Percentiles rank a stretch among this genome's conserved stretches.
Evolutionary conservation across 192 early-diverging fungal genomes (phyloP).

Genomic region (Diversispora eburnea): DNA sequence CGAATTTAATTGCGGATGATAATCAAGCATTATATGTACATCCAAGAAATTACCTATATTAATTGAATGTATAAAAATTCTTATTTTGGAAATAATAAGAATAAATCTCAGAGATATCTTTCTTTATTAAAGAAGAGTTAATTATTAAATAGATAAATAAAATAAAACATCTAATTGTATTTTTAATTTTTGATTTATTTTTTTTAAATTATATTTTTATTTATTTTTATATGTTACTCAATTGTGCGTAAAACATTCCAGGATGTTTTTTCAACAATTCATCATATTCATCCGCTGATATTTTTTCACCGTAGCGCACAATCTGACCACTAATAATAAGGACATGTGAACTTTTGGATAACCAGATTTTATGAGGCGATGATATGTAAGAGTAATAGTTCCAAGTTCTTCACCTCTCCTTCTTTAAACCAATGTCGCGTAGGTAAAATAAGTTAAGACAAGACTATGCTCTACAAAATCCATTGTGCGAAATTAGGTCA

Average conservation of each 20-base stretch:
- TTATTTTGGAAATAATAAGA: not conserved
- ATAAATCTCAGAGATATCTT: conserved; percentile 6
- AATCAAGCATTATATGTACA: not conserved
- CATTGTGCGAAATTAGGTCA: too few species aligned
- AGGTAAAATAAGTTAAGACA: too few species aligned
- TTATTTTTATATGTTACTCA: too few species aligned
- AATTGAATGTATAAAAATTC: not conserved
- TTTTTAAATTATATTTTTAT: too few species aligned
- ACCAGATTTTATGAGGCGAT: not conserved
- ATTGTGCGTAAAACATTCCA: not conserved
- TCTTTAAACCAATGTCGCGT: not conserved
- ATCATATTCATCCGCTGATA: not conserved
- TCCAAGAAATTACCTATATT: conserved; percentile 16
- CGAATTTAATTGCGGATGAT: conserved; percentile 6
- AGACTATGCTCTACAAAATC: too few species aligned
- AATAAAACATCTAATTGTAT: not conserved
- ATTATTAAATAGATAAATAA: not conserved
- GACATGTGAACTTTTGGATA: not conserved
- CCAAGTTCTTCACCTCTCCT: conserved; percentile 9
- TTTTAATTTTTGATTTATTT: too few species aligned
- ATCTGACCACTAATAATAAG: not conserved
- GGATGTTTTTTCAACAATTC: not conserved
- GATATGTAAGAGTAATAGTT: not conserved
- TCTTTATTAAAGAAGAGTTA: not conserved
- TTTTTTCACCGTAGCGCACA: not conserved